Evolutionary conservation across 805 yeast species (phyloP).

Genomic region (Candida oleophila): DNA sequence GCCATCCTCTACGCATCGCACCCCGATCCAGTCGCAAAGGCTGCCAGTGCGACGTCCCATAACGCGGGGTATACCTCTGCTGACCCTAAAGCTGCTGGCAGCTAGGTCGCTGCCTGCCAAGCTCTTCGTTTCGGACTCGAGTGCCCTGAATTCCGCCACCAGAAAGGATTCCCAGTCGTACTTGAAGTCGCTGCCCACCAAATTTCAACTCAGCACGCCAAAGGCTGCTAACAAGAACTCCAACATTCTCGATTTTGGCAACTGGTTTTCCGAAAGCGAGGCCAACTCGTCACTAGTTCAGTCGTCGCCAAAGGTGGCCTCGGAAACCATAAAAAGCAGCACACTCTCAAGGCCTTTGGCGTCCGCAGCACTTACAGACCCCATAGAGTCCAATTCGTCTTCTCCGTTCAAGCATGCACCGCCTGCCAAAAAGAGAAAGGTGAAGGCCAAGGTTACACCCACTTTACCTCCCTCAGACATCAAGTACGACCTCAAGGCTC

Average conservation of each 20-base stretch:
- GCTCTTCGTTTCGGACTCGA: not conserved
- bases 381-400: conserved; percentile 11
- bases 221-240: not conserved
- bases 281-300: conserved; percentile 7
- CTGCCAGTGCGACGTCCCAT: not conserved
- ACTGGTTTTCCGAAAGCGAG: conserved; percentile 25
- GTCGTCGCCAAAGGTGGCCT: conserved; percentile 1
- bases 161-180: not conserved
- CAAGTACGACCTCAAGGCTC: conserved; percentile 25
- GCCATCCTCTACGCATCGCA: too few species aligned
- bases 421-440: conserved; percentile 5
- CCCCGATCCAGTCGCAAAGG: too few species aligned
- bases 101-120: conserved; percentile 1
- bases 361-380: conserved; percentile 9
- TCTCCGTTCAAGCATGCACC: conserved; percentile 9
- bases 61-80: too few species aligned
- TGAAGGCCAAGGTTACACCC: not conserved
- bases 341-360: not conserved
- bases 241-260: conserved; percentile 15
- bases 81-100: not conserved
- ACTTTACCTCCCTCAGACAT: conserved; percentile 8
- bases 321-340: not conserved
- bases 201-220: not conserved
- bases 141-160: not conserved
- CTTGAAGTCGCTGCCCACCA: not conserved